phyloP scores from a whole-genome alignment of 495 filamentous ascomycete species.

The Talaromyces adpressus region DNA sequence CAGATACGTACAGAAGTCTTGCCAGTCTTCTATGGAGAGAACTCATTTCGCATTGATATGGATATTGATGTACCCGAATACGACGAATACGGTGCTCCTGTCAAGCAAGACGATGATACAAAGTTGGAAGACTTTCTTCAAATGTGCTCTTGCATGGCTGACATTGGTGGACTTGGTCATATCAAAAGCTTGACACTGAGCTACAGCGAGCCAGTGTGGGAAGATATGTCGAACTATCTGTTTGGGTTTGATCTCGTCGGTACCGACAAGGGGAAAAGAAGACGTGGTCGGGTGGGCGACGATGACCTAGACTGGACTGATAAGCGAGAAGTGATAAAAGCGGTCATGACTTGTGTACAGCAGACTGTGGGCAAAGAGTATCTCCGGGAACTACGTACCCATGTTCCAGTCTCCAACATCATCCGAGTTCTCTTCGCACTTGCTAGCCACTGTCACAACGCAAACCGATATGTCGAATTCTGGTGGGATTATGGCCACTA shows the following conservation, averaged over 20 bases:
- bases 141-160: not conserved
- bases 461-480: not conserved
- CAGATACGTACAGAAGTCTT: not conserved
- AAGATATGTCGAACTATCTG: not conserved
- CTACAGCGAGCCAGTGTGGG: not conserved
- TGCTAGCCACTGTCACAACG: not conserved
- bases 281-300: not conserved
- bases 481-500: constrained; percentile 1
- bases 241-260: not conserved
- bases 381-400: not conserved
- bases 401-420: not conserved
- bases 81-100: not conserved
- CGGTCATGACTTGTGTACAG: not conserved
- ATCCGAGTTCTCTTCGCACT: not conserved
- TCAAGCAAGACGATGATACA: not conserved
- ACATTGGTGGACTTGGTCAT: not conserved
- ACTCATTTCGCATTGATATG: not conserved
- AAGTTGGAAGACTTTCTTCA: not conserved
- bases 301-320: not conserved
- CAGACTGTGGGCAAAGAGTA: not conserved
- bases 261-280: not conserved
- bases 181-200: not conserved
- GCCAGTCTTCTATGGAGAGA: not conserved
- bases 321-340: not conserved
- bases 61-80: not conserved